These are phyloP conservation scores for Colletotrichum sp. DNA, from an alignment of 2,329 filamentous ascomycete species.

Conservation along the genomic window DNA sequence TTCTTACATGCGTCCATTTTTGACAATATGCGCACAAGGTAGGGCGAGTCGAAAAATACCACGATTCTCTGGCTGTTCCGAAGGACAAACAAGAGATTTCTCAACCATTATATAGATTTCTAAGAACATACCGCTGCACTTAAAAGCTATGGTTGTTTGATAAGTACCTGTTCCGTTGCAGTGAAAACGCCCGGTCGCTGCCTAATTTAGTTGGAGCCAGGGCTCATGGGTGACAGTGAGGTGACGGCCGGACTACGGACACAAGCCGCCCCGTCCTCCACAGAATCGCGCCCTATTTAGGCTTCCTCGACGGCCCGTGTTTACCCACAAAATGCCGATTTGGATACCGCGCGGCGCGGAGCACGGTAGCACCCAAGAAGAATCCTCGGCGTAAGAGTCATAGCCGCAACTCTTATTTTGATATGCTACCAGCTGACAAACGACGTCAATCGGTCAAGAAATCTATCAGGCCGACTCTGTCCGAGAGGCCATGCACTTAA, in stretches of 20 bases:
- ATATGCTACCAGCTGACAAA: neutral
- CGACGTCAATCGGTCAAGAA: fast-evolving
- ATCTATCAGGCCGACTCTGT: neutral
- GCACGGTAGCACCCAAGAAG: neutral
- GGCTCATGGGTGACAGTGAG: neutral
- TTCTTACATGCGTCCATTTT: neutral
- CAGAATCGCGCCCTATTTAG: neutral
- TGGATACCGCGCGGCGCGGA: neutral
- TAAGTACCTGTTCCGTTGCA: neutral
- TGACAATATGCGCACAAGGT: neutral
- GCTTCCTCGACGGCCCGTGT: neutral
- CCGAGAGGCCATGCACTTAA: neutral
- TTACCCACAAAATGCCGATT: neutral
- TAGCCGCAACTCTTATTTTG: neutral
- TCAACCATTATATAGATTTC: neutral
- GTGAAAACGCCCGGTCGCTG: neutral
- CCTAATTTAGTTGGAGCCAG: neutral
- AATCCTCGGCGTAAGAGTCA: neutral
- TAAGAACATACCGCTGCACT: neutral
- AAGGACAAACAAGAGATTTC: neutral
- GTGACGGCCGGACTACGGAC: neutral
- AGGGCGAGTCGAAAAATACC: neutral
- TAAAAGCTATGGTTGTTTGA: neutral
- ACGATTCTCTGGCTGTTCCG: neutral
- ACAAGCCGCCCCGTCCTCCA: neutral